Evolutionary conservation across 2,329 filamentous ascomycete species (phyloP).

Genomic region (Botryotinia convoluta): DNA sequence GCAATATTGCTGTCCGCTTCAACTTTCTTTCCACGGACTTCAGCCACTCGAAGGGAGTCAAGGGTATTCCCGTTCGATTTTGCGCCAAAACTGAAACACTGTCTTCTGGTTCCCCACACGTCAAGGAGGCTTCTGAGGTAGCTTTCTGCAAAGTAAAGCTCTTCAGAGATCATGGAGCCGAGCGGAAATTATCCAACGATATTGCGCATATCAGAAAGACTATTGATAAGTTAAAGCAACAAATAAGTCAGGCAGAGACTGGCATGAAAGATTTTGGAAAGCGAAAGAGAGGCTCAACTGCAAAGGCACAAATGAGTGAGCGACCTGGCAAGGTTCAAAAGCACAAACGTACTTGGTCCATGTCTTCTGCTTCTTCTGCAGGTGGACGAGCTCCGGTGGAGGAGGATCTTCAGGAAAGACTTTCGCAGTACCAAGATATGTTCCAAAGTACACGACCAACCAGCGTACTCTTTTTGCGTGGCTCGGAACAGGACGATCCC

Average conservation of each 20-base stretch:
- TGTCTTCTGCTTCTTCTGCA: slow-evolving; percentile 73
- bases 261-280: slow-evolving; percentile 67
- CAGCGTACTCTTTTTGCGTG: slow-evolving; percentile 74
- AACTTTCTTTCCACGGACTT: slow-evolving; percentile 99
- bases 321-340: slow-evolving; percentile 81
- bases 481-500: slow-evolving; percentile 75
- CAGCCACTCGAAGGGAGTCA: slow-evolving; percentile 97
- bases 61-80: slow-evolving; percentile 89
- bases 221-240: slow-evolving; percentile 93
- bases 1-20: slow-evolving; percentile 87
- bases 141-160: slow-evolving; percentile 97
- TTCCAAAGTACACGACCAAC: slow-evolving; percentile 79
- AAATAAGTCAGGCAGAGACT: slow-evolving; percentile 75
- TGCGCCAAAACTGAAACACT: slow-evolving; percentile 84
- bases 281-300: slow-evolving; percentile 55
- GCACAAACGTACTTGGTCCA: slow-evolving; percentile 93
- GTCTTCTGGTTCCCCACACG: slow-evolving; percentile 48
- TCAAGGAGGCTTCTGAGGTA: slow-evolving; percentile 62
- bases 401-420: slow-evolving; percentile 76
- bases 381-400: slow-evolving; percentile 57
- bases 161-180: slow-evolving; percentile 92
- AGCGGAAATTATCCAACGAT: slow-evolving; percentile 92
- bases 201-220: slow-evolving; percentile 93
- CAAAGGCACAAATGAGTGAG: slow-evolving; percentile 45
- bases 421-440: slow-evolving; percentile 77